Evolutionary conservation across 495 filamentous ascomycete species (phyloP).

Genomic region (Pseudevernia furfuracea): DNA sequence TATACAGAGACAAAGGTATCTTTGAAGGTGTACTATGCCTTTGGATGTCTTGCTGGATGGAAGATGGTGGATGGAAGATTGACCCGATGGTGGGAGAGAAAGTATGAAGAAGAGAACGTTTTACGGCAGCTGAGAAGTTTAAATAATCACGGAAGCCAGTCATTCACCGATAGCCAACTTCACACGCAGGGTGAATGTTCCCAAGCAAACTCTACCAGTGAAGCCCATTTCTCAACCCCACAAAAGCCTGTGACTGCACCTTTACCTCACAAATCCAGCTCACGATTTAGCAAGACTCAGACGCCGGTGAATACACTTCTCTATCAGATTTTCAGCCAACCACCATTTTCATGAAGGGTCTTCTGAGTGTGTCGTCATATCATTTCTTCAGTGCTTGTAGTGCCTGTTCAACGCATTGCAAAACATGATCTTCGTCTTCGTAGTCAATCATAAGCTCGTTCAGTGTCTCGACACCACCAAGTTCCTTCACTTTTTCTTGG

Average conservation of each 20-base stretch:
- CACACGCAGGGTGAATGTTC: background rate
- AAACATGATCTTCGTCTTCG: conserved; percentile 2
- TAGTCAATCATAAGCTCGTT: background rate
- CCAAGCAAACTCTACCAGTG: background rate
- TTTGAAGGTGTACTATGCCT: background rate
- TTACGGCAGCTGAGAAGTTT: background rate
- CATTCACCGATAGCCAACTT: background rate
- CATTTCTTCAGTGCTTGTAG: conserved; percentile 3
- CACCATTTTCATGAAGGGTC: background rate
- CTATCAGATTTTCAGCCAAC: background rate
- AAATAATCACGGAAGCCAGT: background rate
- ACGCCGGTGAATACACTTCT: background rate
- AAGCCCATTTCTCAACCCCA: background rate
- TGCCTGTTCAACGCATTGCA: background rate
- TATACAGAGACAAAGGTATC: background rate
- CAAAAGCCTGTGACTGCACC: background rate
- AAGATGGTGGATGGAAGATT: background rate
- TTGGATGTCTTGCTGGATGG: background rate
- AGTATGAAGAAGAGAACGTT: background rate
- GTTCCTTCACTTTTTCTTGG: conserved; percentile 29
- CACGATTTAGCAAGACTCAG: no score
- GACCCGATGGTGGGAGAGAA: background rate
- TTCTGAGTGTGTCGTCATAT: background rate
- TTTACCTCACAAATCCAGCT: background rate
- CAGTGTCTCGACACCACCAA: conserved; percentile 7